Evolutionary conservation across 805 yeast genomes (phyloP), one percentile per base, ranked within the genome.

Genomic region (Zygosaccharomyces bailii): DNA sequence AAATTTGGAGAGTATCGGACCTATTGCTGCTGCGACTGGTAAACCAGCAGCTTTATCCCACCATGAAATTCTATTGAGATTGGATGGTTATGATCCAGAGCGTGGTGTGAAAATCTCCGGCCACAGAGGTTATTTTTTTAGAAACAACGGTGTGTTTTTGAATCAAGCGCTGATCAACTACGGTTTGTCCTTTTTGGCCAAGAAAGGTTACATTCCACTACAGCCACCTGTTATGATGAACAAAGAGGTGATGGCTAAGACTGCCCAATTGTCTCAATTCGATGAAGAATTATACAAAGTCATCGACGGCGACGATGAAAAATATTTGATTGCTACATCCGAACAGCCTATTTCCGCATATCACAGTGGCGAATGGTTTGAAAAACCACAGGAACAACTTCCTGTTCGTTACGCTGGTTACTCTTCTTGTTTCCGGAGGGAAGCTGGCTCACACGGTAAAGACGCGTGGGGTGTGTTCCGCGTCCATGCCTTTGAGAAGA

Each of bases 381-480:
- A 93, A 73, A 83, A 86, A 59, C 99, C 99, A 48, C 82, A 83
- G 50, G 97, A 90, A 71, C 99, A 93, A 74, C 78, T 93, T 57
- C 99, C 99, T 50, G 79, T 88, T 53, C 86, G 95, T 71, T 93
- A 93, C 63, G 99, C 96, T 39, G 99, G 99, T 61, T 93, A 85
- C 76, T 89, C 97, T 29, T 86, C 97, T 37, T 93, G 99, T 81
- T 93, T 93, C 83, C 84, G 99, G 72, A 86, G 99, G 74, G 99
- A 93, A 75, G 99, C 99, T 47, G 99, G 99, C 56, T 84, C 96
- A 54, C 98, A 91, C 63, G 99, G 99, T 69, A 91, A 91, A 69
- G 99, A 93, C 64, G 99, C 99, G 39, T 93, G 99, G 99, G 99
- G 99, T 72, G 89, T 93, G 55, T 93, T 93, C 82, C 85, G 99